Percentiles rank a stretch among this genome's conserved stretches.
These are phyloP conservation scores for Pseudohyphozyma bogoriensis DNA, from an alignment of 768 basidiomycete genomes.

Conservation along the genomic window DNA sequence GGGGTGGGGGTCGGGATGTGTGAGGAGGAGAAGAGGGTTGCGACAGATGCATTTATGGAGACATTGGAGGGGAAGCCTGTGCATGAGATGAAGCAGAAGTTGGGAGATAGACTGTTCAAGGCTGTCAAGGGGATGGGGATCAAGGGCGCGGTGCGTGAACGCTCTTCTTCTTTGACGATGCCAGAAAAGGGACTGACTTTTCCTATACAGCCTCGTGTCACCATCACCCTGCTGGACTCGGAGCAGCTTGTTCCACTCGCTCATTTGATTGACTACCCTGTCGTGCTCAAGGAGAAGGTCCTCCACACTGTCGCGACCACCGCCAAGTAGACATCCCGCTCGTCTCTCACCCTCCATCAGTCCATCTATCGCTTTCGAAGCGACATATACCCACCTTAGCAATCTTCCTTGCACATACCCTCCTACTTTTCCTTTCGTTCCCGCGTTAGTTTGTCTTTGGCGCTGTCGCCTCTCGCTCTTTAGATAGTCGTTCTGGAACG, in stretches of 20 bases:
- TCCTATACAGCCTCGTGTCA: constrained; percentile 59
- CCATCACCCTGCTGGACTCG: constrained; percentile 68
- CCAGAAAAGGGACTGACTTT: not conserved
- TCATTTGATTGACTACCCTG: constrained; percentile 75
- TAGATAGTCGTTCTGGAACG: too few species aligned
- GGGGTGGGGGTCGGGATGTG: constrained; percentile 29
- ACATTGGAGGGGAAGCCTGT: constrained; percentile 45
- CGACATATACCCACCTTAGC: too few species aligned
- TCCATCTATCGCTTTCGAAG: too few species aligned
- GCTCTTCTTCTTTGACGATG: not conserved
- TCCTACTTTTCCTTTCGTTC: too few species aligned
- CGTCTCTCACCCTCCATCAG: too few species aligned
- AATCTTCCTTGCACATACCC: too few species aligned
- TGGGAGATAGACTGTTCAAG: constrained; percentile 68
- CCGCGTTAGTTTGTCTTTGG: too few species aligned
- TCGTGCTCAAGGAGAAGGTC: constrained; percentile 67
- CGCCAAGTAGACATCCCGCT: not conserved
- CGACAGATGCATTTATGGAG: constrained; percentile 65
- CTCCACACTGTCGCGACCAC: constrained; percentile 1
- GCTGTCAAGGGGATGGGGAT: constrained; percentile 44
- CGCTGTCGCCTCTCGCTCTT: too few species aligned
- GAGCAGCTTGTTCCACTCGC: constrained; percentile 76
- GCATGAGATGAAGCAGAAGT: constrained; percentile 61
- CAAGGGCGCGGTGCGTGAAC: constrained; percentile 24
- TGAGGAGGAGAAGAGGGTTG: constrained; percentile 36